Base-by-base conservation (phyloP, 108 stramenopile genomes). In the Discostella pseudostelligera region DNA sequence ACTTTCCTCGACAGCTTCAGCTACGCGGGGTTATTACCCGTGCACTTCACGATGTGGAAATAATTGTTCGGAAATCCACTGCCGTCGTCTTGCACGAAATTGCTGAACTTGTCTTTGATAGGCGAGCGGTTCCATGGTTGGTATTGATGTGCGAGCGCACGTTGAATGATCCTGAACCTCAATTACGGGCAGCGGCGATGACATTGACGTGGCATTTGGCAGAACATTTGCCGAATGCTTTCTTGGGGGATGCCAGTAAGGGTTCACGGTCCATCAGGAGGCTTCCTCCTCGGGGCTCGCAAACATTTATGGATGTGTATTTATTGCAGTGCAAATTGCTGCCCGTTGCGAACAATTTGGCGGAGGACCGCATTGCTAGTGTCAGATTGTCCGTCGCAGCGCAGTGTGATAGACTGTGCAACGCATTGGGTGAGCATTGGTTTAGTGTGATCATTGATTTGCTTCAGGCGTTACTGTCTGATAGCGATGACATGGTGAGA, bases 101-200 rank as follows among this genome's bases (percentile, higher is more conserved):
- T 75, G 90, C 90, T 8, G 94, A 95, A 55, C 42, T 91, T 28
- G 87, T 89, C 8, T 91, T 88, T 61, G 88, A 90, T 81, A 64
- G 84, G 25, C 79, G 89, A 12, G 73, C 85, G 28, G 89, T 90
- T 40, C 89, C 94, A 7, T 95, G 94, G 94, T 54, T 92, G 26
- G 91, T 95, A 8, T 69, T 95, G 43, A 95, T 95, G 94, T 89
- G 89, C 54, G 94, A 95, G 77, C 82, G 94, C 4, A 87, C 86
- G 29, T 92, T 95, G 91, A 95, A 89, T 17, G 94, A 95, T 80
- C 94, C 94, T 25, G 93, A 94, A 59, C 89, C 92, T 5, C 87
- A 87, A 24, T 62, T 94, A 21, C 78, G 93, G 10, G 87, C 90
- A 6, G 93, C 90, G 3, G 93, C 93, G 16, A 94, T 91, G 93